Evolutionary conservation across 371 early-diverging fungal genomes (phyloP), one percentile per base, ranked within the genome.

Genomic region (Lichtheimia ramosa): DNA sequence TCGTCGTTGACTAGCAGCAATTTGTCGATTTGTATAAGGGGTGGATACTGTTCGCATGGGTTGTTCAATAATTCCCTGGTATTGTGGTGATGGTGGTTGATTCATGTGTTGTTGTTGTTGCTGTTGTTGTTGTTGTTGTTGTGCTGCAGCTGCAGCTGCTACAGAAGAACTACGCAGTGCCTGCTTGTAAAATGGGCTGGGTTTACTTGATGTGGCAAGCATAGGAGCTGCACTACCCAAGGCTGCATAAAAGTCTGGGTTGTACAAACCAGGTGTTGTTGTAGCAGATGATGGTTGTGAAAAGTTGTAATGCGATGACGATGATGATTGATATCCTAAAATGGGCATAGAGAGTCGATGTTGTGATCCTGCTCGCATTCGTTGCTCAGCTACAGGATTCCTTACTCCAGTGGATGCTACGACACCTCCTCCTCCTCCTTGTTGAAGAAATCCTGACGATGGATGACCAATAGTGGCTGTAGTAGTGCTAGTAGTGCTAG

Each of bases 271-370:
- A n/a, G n/a, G n/a, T 12, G 53, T 53, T 0, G 53, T n/a, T 14
- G 63, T 57, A 39, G 63, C 53, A 2, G 63, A 63, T 2, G 58
- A 42, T 18, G 63, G 56, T 27, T 57, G 63, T 28, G 63, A 51
- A 20, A 57, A 63, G 39, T 58, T 63, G 14, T 42, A 15, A 7
- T 52, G 43, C 2, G 43, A 34, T n/a, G 39, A 21, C 3, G 43
- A 42, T 3, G 24, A 24, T 28, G 39, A 53, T 43, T 43, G 39
- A 24, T 48, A 61, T 21, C 65, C 66, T 10, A 68, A 23, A 6
- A 64, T 25, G 53, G 74, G 74, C 24, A 70, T 70, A 18, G 74
- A 74, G 0, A 70, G 55, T 46, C 74, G 60, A 43, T 74, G 68
- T 18, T 54, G 60, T 7, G 70, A 58, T 61, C 27, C 56, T 58